These are phyloP conservation scores for Naganishia cerealis DNA, from an alignment of 1,284 basidiomycete genomes.

Conservation along the genomic window DNA sequence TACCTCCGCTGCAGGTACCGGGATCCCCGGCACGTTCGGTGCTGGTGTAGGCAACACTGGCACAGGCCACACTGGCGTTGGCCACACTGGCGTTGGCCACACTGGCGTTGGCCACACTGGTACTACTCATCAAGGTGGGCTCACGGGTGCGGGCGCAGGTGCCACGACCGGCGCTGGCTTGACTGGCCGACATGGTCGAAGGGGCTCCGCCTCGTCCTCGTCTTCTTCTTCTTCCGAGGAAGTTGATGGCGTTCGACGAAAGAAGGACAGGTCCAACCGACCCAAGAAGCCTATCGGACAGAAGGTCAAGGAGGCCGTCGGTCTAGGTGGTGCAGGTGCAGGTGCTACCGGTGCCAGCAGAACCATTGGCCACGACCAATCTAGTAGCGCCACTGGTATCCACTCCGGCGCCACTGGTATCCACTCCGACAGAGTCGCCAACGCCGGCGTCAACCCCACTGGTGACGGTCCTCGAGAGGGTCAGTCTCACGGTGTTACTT, in stretches of 20 bases:
- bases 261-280: slow-evolving; percentile 15
- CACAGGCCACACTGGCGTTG: background rate
- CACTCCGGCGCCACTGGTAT: background rate
- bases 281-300: slow-evolving; percentile 7
- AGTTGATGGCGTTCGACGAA: slow-evolving; percentile 23
- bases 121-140: background rate
- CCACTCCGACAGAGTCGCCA: background rate
- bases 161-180: background rate
- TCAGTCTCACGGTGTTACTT: slow-evolving; percentile 4
- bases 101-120: slow-evolving; percentile 3
- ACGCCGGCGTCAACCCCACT: background rate
- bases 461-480: slow-evolving; percentile 1
- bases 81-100: background rate
- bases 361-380: slow-evolving; percentile 4
- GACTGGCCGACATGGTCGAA: slow-evolving; percentile 6
- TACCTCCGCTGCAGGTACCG: slow-evolving; percentile 4
- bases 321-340: slow-evolving; percentile 17
- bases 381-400: background rate
- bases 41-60: slow-evolving; percentile 9
- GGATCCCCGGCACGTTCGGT: slow-evolving; percentile 21
- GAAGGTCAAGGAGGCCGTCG: slow-evolving; percentile 18
- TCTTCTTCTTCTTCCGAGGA: slow-evolving; percentile 22
- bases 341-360: background rate
- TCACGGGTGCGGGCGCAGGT: background rate
- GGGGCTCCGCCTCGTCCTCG: slow-evolving; percentile 4